Evolutionary conservation across 768 basidiomycete species (phyloP), one percentile per base, ranked within the genome.

Genomic region (Wakefieldia striispora): DNA sequence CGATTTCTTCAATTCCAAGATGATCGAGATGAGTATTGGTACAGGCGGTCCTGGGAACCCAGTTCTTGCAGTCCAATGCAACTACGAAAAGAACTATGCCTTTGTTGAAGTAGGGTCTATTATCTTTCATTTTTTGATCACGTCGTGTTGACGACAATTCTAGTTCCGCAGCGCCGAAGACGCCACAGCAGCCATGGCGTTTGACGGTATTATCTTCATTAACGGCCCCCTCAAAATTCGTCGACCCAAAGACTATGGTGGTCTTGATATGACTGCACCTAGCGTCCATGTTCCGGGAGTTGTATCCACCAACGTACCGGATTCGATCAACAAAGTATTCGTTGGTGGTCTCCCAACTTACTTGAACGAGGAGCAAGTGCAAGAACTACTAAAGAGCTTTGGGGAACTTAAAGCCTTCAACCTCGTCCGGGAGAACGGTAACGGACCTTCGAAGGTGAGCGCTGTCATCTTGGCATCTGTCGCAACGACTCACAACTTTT

Each of bases 351-450:
- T 99, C 49, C 97, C 97, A 14, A 80, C 89, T 19, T 97, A 98
- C 68, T 82, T 99, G 41, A 95, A 91, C 61, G 97, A 99, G 70
- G 97, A 97, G 64, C 95, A 98, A 71, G 97, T 98, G 51, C 92
- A 95, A 84, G 97, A 99, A 67, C 68, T 99, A 27, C 77, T 99
- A 55, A 97, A 93, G 76, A 92, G 86, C 64, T 99, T 99, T 63
- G 97, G 97, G 50, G 97, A 98, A 53, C 80, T 99, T 43, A 93
- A 91, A 68, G 92, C 93, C 9, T 99, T 99, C 82, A 98, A 98
- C 65, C 80, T 99, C 40, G 97, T 99, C 49, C 86, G 97, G 53
- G 97, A 99, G 69, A 91, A 89, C 55, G 86, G 84, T 37, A 91
- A 85, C 50, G 91, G 89, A 42, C 72, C 82, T 26, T 95, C 91